Evolutionary conservation across 345 rosid genomes (phyloP).

Genomic region (Syzygium jambos): DNA sequence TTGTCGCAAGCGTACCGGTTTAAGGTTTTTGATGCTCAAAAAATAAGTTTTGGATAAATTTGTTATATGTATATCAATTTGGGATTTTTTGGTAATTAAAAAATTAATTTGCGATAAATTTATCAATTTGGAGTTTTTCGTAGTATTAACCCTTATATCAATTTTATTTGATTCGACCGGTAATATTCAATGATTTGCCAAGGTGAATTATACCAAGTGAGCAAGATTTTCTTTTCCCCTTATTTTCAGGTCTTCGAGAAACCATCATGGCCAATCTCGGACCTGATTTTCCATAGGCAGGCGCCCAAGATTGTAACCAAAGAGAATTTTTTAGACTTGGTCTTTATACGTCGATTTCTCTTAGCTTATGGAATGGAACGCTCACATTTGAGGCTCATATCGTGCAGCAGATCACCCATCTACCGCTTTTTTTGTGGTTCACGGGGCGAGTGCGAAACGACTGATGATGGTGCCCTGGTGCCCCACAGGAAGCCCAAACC

Average conservation of each 20-base stretch:
- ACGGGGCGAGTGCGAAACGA: background rate
- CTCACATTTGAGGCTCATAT: background rate
- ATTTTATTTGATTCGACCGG: rapidly evolving
- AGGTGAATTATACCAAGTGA: background rate
- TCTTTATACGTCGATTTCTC: background rate
- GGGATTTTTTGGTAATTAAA: too few relatives aligned
- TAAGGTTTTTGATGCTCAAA: too few relatives aligned
- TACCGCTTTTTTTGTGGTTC: background rate
- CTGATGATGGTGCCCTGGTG: background rate
- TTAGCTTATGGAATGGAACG: background rate
- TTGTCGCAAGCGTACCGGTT: too few relatives aligned
- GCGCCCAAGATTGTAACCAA: background rate
- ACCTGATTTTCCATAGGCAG: background rate
- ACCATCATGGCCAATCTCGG: background rate
- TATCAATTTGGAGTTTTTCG: too few relatives aligned
- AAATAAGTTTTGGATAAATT: too few relatives aligned
- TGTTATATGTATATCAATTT: rapidly evolving
- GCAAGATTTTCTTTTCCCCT: background rate
- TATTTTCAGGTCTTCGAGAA: background rate
- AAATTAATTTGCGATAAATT: too few relatives aligned
- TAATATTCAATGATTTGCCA: background rate
- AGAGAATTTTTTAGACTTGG: background rate
- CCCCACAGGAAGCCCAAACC: background rate
- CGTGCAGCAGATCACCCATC: background rate
- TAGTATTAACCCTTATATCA: too few relatives aligned